A percentile compares a stretch with the other conserved stretches of the same genome.
Evolutionary conservation across 192 early-diverging fungal genomes (phyloP).

Genomic region (Obelidium mucronatum): DNA sequence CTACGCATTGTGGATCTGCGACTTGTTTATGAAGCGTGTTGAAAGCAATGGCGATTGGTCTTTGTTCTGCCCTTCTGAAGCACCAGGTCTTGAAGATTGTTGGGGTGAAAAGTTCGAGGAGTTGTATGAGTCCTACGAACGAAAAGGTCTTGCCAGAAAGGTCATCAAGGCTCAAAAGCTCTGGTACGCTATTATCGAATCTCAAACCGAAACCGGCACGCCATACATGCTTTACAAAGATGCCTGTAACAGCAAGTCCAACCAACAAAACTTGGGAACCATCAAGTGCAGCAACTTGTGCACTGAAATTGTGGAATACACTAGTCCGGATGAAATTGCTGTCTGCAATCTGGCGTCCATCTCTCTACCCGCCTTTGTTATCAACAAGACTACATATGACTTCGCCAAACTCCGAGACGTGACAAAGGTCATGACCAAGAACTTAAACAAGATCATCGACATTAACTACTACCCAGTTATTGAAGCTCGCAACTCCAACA

Average conservation of each 20-base stretch:
- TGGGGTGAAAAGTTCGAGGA: constrained; percentile 94
- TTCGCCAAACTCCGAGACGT: constrained; percentile 83
- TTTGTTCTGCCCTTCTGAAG: constrained; percentile 94
- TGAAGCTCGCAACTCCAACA: constrained; percentile 87
- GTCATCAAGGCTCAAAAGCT: constrained; percentile 97
- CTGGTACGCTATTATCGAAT: constrained; percentile 95
- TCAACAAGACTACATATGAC: constrained; percentile 72
- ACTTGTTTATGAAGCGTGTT: constrained; percentile 98
- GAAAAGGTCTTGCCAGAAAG: constrained; percentile 81
- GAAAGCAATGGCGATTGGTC: constrained; percentile 92
- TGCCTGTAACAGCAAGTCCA: constrained; percentile 98
- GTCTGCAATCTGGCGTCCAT: constrained; percentile 98
- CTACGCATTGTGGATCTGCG: constrained; percentile 97
- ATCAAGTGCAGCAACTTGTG: constrained; percentile 99
- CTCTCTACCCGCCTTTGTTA: constrained; percentile 87
- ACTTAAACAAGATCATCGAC: constrained; percentile 98
- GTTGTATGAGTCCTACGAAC: constrained; percentile 86
- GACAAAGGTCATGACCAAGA: constrained; percentile 87
- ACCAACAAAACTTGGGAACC: constrained; percentile 98
- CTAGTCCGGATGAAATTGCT: constrained; percentile 93
- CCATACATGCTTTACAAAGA: constrained; percentile 99
- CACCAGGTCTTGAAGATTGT: constrained; percentile 86
- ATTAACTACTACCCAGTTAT: constrained; percentile 95
- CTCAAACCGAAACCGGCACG: constrained; percentile 97
- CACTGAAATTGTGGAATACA: constrained; percentile 98